phyloP scores from a whole-genome alignment of 2,329 filamentous ascomycete genomes.

The Diaporthe sp. region DNA sequence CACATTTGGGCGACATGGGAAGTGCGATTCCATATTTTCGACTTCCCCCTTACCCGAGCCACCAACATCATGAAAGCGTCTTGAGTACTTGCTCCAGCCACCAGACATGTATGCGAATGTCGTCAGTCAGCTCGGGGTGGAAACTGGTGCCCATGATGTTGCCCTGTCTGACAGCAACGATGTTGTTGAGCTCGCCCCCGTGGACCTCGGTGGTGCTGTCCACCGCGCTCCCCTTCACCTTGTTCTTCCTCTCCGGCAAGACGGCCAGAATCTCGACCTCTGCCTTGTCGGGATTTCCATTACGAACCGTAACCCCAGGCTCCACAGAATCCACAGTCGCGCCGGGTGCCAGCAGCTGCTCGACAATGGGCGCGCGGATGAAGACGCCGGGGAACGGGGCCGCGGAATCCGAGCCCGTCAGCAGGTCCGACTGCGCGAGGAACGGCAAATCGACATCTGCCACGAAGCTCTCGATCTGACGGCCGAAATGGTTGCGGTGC shows the following conservation, averaged over 20 bases:
- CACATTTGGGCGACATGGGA: background rate
- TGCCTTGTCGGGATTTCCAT: slow-evolving; percentile 38
- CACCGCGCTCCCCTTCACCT: slow-evolving; percentile 52
- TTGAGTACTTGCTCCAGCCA: slow-evolving; percentile 82
- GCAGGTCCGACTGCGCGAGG: slow-evolving; percentile 56
- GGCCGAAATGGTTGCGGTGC: slow-evolving; percentile 93
- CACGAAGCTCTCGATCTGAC: slow-evolving; percentile 93
- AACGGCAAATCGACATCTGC: slow-evolving; percentile 81
- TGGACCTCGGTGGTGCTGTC: slow-evolving; percentile 49
- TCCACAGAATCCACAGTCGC: slow-evolving; percentile 50
- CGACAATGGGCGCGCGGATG: slow-evolving; percentile 93
- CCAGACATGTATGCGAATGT: slow-evolving; percentile 91
- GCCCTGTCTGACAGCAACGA: slow-evolving; percentile 89
- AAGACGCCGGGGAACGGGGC: slow-evolving; percentile 86
- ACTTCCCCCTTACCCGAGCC: too few species aligned
- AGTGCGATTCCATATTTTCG: background rate
- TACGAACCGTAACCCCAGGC: slow-evolving; percentile 50
- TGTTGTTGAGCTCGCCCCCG: slow-evolving; percentile 70
- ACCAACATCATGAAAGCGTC: slow-evolving; percentile 37
- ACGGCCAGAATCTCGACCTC: slow-evolving; percentile 65
- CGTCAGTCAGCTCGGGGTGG: slow-evolving; percentile 91
- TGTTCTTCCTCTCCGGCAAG: slow-evolving; percentile 55
- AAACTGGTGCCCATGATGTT: slow-evolving; percentile 97
- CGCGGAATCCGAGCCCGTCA: slow-evolving; percentile 35
- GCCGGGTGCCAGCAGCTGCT: slow-evolving; percentile 72